phyloP scores from a whole-genome alignment of 2,329 filamentous ascomycete species.

The Didymella pomorum region DNA sequence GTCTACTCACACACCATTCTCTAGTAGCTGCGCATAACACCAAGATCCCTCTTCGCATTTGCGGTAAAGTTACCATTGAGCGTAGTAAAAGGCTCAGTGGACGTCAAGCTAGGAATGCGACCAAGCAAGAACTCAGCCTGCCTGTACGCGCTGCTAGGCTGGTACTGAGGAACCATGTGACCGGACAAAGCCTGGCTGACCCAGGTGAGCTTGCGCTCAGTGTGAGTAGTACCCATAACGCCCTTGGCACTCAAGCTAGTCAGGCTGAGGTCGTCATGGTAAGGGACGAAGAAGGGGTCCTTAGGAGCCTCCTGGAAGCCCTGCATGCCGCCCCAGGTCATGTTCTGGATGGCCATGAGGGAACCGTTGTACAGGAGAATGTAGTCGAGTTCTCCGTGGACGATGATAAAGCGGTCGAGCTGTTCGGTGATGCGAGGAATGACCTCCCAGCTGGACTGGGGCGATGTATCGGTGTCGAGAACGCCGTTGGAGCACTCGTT shows the following conservation, averaged over 20 bases:
- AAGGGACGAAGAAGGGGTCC: slow-evolving; percentile 74
- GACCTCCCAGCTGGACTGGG: slow-evolving; percentile 63
- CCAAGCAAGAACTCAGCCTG: slow-evolving; percentile 80
- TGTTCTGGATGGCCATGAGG: slow-evolving; percentile 77
- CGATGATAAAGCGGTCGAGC: slow-evolving; percentile 75
- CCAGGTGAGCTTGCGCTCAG: slow-evolving; percentile 79
- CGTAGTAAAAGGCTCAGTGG: slow-evolving; percentile 44
- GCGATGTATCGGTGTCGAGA: slow-evolving; percentile 60
- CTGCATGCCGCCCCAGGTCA: slow-evolving; percentile 77
- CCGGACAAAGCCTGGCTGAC: slow-evolving; percentile 70
- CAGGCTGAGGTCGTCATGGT: slow-evolving; percentile 59
- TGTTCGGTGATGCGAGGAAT: slow-evolving; percentile 76
- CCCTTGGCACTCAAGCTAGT: slow-evolving; percentile 67
- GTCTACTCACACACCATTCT: not conserved
- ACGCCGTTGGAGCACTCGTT: slow-evolving; percentile 62
- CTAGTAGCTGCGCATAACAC: slow-evolving; percentile 17
- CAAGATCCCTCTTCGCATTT: slow-evolving; percentile 26
- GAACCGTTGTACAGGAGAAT: slow-evolving; percentile 74
- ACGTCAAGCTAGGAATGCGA: slow-evolving; percentile 65
- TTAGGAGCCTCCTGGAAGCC: slow-evolving; percentile 71
- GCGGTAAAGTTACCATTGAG: slow-evolving; percentile 21
- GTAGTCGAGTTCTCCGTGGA: slow-evolving; percentile 74
- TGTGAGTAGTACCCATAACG: slow-evolving; percentile 73
- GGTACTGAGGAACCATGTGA: slow-evolving; percentile 74
- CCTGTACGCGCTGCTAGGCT: slow-evolving; percentile 72